Evolutionary conservation across 805 yeast species (phyloP), one percentile per base, ranked within the genome.

Genomic region (Metschnikowia amazonensis): DNA sequence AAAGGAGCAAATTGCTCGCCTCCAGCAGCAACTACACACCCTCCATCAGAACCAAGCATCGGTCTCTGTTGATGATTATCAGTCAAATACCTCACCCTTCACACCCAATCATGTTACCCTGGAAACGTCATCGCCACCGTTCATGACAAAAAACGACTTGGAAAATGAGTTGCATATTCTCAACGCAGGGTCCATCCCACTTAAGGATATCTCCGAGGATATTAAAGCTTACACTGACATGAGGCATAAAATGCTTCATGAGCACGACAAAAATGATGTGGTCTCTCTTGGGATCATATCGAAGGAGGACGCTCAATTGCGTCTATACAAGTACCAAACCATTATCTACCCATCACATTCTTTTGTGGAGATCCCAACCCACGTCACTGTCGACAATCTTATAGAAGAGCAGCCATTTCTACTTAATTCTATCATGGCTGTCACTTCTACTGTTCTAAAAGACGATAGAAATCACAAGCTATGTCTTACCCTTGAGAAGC

Each of bases 361-460:
- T 2, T 74, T 82, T 30, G 75, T 88, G n/a, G 72, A 67, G 28
- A 60, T 86, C 2, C 77, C 81, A 0, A 61, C 60, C 0, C 65
- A 68, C 13, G 51, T 70, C 20, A 59, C 76, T 0, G 70, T 77
- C 5, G 79, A 75, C 7, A 68, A 67, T 13, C 56, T 89, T 42
- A 69, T 82, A 38, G 58, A 60, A 11, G 63, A 72, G 1, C 72
- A 73, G 35, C 95, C 95, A 2, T 71, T 77, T 18, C 61, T 89
- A 36, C 79, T 88, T 53, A 74, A 81, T 31, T 72, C 85, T 0
- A 67, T 89, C 13, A 76, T 89, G 75, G 75, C 87, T 2, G 71
- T 81, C 10, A 69, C 86, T 0, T 77, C 84, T 1, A 60, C 75
- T 21, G 64, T 74, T 9, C 64, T 72, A 50, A 59, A 60, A 5